These are phyloP conservation scores for Ophiostoma triangulosporum DNA, from an alignment of 2,329 filamentous ascomycete genomes.

Conservation along the genomic window DNA sequence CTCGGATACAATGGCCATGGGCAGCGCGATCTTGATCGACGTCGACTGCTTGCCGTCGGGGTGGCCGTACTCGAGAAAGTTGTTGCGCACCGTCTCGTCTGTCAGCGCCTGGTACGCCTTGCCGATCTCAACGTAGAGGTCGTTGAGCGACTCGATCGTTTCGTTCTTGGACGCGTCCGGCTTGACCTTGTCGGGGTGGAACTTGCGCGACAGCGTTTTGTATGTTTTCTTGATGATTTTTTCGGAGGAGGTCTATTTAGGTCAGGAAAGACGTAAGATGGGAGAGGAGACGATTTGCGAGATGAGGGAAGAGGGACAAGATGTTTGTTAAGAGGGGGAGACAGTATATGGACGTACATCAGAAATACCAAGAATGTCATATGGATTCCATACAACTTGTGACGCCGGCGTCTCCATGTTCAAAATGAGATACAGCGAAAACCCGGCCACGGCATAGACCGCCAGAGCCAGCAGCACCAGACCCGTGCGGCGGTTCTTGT, in stretches of 20 bases:
- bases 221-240: conserved; percentile 89
- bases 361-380: conserved; percentile 79
- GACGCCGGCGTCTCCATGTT: conserved; percentile 53
- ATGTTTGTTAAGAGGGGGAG: no score
- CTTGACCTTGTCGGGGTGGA: conserved; percentile 84
- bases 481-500: conserved; percentile 80
- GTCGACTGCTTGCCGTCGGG: conserved; percentile 97
- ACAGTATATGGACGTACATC: conserved; percentile 39
- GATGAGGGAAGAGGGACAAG: no score
- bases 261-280: background rate
- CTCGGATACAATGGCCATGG: conserved; percentile 82
- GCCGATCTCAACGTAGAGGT: conserved; percentile 83
- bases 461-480: conserved; percentile 59
- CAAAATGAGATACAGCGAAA: conserved; percentile 83
- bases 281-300: no score
- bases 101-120: conserved; percentile 98
- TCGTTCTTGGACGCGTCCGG: conserved; percentile 80
- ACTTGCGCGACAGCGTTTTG: conserved; percentile 70
- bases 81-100: conserved; percentile 93
- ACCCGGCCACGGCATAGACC: conserved; percentile 74
- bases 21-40: conserved; percentile 92
- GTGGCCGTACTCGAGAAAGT: conserved; percentile 90
- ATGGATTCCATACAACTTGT: conserved; percentile 87
- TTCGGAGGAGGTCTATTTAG: conserved; percentile 57
- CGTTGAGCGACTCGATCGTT: conserved; percentile 71